phyloP scores from a whole-genome alignment of 1,139 yeast genomes.

The Pichia cactophila region DNA sequence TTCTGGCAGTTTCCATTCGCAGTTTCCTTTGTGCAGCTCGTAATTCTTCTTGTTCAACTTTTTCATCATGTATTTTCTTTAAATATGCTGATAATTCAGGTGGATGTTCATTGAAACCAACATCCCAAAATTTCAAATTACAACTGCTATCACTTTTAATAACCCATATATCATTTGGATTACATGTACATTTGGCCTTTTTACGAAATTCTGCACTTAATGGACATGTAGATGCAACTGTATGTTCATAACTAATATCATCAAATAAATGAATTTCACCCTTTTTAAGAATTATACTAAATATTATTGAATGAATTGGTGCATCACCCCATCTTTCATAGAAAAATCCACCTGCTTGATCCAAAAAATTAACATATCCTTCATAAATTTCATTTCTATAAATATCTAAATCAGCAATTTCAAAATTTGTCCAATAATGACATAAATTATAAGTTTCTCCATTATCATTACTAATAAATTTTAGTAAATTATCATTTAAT shows the following conservation, averaged over 20 bases:
- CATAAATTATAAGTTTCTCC: conserved; percentile 47
- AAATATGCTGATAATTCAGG: conserved; percentile 21
- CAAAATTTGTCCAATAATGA: conserved; percentile 60
- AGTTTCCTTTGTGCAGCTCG: conserved; percentile 14
- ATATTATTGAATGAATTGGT: conserved; percentile 55
- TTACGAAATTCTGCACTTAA: conserved; percentile 35
- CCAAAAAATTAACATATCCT: conserved; percentile 44
- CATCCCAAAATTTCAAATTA: conserved; percentile 21
- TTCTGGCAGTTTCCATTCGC: conserved; percentile 19
- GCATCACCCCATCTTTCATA: conserved; percentile 67
- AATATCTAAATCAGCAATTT: conserved; percentile 46
- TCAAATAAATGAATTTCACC: conserved; percentile 46
- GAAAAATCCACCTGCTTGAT: conserved; percentile 50
- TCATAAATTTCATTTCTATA: conserved; percentile 43
- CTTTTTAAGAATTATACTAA: conserved; percentile 39
- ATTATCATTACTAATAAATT: conserved; percentile 42
- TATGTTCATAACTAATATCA: conserved; percentile 52
- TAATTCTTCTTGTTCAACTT: conserved; percentile 9
- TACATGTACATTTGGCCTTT: conserved; percentile 43
- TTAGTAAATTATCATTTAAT: conserved; percentile 45
- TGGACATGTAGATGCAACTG: conserved; percentile 51
- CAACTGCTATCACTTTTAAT: conserved; percentile 27
- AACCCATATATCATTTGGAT: conserved; percentile 37
- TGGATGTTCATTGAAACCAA: conserved; percentile 15
- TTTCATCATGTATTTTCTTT: conserved; percentile 8